Evolutionary conservation across 2,329 filamentous ascomycete species (phyloP), one percentile per base, ranked within the genome.

Genomic region (Colletotrichum sp.): DNA sequence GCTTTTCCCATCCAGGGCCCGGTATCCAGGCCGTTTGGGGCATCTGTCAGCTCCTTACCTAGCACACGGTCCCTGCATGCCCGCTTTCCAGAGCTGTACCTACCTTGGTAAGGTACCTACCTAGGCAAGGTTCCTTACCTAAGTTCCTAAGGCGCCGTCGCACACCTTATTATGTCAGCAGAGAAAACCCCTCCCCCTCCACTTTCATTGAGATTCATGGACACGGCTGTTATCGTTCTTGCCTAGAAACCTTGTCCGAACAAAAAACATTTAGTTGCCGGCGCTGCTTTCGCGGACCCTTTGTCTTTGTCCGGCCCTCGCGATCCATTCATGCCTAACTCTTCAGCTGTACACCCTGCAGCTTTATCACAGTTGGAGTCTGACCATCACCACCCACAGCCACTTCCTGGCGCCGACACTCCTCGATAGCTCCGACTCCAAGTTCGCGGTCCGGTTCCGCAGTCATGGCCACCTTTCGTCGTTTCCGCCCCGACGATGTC

Each of bases 401-500:
- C 57, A 70, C 24, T 24, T 62, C 60, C n/a, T 15, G 16, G n/a
- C 26, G 49, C n/a, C 49, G 18, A n/a, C 32, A 36, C 28, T 21
- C n/a, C n/a, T 24, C 49, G n/a, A 21, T 28, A 34, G 13, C 12
- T 18, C 52, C 13, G 21, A 18, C 16, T 34, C 32, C 66, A 10
- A 28, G 13, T 10, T 49, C 10, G 24, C 60, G 30, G 16, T 16
- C 62, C 34, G 62, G 8, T 21, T 44, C 9, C 59, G 30, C 71
- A 72, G 79, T 77, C 60, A 98, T 98, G 95, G 93, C 94, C 71
- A 95, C 94, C 71, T 95, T 99, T 82, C 94, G 96, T 68, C 93
- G 95, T 80, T 98, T 99, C 88, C 92, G 91, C 77, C 94, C 95
- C 4, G 90, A 92, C 79, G 97, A 99, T 85, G 90, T 99, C 77